Conservation (phyloP, 2,329 filamentous ascomycete genomes). For the Xylariaceae sp. region DNA sequence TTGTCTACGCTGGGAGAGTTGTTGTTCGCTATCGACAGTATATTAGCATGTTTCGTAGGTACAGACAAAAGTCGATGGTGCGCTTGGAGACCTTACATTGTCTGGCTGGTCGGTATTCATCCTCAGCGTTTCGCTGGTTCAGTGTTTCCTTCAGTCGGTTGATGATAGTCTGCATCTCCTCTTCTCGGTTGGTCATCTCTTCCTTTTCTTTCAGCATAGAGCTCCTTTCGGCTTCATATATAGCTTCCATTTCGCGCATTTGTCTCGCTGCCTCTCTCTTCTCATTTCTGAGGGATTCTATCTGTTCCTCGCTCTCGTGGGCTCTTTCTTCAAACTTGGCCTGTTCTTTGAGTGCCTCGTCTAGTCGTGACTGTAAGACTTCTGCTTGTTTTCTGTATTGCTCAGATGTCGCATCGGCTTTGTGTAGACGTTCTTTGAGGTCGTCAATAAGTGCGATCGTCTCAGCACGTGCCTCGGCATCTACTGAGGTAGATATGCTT, state of each 20-base stretch:
- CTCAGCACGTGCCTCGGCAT: constrained; percentile 80
- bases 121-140: constrained; percentile 69
- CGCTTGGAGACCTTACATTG: constrained; percentile 54
- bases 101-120: constrained; percentile 64
- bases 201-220: constrained; percentile 92
- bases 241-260: constrained; percentile 88
- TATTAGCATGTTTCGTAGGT: constrained; percentile 28
- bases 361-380: constrained; percentile 82
- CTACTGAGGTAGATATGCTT: constrained; percentile 56
- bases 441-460: constrained; percentile 82
- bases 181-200: constrained; percentile 80
- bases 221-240: constrained; percentile 89
- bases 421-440: constrained; percentile 80
- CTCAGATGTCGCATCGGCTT: constrained; percentile 78
- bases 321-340: constrained; percentile 84
- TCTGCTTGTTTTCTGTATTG: constrained; percentile 84
- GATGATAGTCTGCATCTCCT: constrained; percentile 89
- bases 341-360: constrained; percentile 85
- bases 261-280: constrained; percentile 84
- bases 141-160: constrained; percentile 90
- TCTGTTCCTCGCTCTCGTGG: constrained; percentile 84
- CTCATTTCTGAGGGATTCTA: constrained; percentile 82
- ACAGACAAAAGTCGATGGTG: neutral
- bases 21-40: constrained; percentile 52
- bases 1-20: constrained; percentile 74